Evolutionary conservation across 805 yeast genomes (phyloP).

Genomic region (Wickerhamiella slavikovae): DNA sequence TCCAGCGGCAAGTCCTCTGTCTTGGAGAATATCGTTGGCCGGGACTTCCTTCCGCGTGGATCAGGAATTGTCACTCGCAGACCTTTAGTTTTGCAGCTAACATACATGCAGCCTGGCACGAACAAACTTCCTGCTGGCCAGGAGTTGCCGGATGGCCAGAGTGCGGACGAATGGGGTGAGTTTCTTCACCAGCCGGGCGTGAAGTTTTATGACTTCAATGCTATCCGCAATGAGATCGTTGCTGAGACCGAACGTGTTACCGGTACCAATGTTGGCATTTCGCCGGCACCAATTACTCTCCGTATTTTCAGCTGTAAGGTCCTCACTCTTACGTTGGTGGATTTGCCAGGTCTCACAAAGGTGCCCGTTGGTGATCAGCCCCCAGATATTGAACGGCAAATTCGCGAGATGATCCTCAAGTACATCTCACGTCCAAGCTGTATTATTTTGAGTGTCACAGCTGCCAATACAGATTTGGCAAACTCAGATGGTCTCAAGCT

Average conservation of each 20-base stretch:
- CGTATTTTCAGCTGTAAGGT: constrained; percentile 91
- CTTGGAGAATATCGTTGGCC: constrained; percentile 73
- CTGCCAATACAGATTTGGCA: constrained; percentile 92
- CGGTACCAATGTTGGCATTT: constrained; percentile 59
- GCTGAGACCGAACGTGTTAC: constrained; percentile 74
- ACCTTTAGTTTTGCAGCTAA: constrained; percentile 62
- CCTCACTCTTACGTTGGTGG: constrained; percentile 82
- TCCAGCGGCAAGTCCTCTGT: constrained; percentile 81
- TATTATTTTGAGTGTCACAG: constrained; percentile 82
- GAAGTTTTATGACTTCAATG: constrained; percentile 70
- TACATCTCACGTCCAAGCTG: constrained; percentile 93
- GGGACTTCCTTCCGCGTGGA: constrained; percentile 78
- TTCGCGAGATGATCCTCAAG: constrained; percentile 79
- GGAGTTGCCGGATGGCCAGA: constrained; percentile 8
- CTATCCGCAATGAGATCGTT: constrained; percentile 75
- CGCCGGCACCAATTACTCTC: constrained; percentile 80
- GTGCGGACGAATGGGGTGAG: constrained; percentile 77
- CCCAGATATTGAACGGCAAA: constrained; percentile 84
- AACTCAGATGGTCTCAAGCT: constrained; percentile 89
- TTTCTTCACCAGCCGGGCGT: constrained; percentile 82
- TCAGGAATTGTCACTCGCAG: constrained; percentile 86
- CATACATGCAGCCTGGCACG: constrained; percentile 34
- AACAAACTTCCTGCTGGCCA: constrained; percentile 7
- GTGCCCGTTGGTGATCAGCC: constrained; percentile 99
- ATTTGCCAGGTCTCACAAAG: constrained; percentile 91